Evolutionary conservation across 352 stramenopile genomes (phyloP).

Genomic region (Pythium aquatile): DNA sequence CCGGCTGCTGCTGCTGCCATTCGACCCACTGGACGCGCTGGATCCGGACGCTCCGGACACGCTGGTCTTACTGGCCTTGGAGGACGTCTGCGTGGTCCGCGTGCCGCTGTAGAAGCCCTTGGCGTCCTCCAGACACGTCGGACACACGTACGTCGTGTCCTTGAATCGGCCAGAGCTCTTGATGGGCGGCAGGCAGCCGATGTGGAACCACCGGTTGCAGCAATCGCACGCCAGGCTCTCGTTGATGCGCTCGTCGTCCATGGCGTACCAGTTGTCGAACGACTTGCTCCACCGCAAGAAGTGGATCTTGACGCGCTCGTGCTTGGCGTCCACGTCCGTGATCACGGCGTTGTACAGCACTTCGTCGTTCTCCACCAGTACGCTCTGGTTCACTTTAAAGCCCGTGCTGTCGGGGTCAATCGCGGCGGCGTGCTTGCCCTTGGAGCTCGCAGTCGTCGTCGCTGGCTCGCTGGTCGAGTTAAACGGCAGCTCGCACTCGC

Average conservation of each 20-base stretch:
- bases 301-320: slow-evolving; percentile 85
- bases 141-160: slow-evolving; percentile 85
- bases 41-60: slow-evolving; percentile 2
- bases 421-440: slow-evolving; percentile 9
- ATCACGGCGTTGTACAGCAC: slow-evolving; percentile 87
- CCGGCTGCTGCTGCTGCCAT: slow-evolving; percentile 21
- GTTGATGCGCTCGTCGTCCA: slow-evolving; percentile 89
- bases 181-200: slow-evolving; percentile 78
- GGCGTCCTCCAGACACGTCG: slow-evolving; percentile 73
- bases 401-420: slow-evolving; percentile 30
- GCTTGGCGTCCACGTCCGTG: slow-evolving; percentile 67
- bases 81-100: slow-evolving; percentile 33
- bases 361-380: slow-evolving; percentile 84
- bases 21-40: slow-evolving; percentile 20
- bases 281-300: slow-evolving; percentile 86
- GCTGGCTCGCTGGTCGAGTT: slow-evolving; percentile 28
- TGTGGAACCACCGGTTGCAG: slow-evolving; percentile 89
- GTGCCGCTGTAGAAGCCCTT: slow-evolving; percentile 67
- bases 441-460: slow-evolving; percentile 10
- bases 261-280: slow-evolving; percentile 88
- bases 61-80: slow-evolving; percentile 33
- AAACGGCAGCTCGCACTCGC: slow-evolving; percentile 61
- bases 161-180: slow-evolving; percentile 84
- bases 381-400: slow-evolving; percentile 81
- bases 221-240: slow-evolving; percentile 87